Conservation (phyloP, 169 alveolate genomes). For the Toxoplasma gondii region DNA sequence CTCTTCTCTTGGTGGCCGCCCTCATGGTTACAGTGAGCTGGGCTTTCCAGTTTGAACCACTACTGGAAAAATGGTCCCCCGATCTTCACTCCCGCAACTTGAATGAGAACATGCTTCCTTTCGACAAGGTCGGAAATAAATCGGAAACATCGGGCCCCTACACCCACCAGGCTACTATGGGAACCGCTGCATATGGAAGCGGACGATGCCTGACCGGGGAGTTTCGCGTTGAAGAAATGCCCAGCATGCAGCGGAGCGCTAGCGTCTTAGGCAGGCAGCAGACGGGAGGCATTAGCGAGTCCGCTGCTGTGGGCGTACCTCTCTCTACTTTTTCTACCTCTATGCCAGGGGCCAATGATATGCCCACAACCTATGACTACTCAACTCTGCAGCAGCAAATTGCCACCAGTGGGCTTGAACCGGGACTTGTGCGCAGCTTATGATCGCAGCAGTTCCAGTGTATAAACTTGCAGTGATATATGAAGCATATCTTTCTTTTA, state of each 20-base stretch:
- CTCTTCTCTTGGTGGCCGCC: constrained; percentile 81
- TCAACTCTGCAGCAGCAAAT: constrained; percentile 7
- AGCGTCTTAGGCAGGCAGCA: background rate
- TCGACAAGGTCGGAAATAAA: background rate
- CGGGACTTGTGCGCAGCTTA: background rate
- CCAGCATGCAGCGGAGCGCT: background rate
- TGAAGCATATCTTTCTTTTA: no score
- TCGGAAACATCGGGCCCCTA: background rate
- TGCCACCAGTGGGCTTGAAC: background rate
- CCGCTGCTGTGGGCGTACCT: background rate
- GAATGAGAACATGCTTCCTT: constrained; percentile 80
- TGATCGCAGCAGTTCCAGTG: background rate
- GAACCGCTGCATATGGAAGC: background rate
- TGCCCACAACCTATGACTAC: constrained; percentile 50
- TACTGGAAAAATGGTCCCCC: constrained; percentile 86
- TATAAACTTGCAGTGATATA: background rate
- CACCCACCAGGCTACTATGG: background rate
- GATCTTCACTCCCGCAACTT: constrained; percentile 85
- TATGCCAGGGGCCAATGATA: constrained; percentile 8
- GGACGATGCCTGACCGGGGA: background rate
- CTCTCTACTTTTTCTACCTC: background rate
- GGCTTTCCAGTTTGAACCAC: constrained; percentile 87
- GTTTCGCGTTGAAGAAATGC: background rate
- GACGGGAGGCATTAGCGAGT: background rate
- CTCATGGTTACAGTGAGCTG: constrained; percentile 80